Evolutionary conservation across 1,284 basidiomycete species (phyloP), one percentile per base, ranked within the genome.

Genomic region (Ustilago loliicola): DNA sequence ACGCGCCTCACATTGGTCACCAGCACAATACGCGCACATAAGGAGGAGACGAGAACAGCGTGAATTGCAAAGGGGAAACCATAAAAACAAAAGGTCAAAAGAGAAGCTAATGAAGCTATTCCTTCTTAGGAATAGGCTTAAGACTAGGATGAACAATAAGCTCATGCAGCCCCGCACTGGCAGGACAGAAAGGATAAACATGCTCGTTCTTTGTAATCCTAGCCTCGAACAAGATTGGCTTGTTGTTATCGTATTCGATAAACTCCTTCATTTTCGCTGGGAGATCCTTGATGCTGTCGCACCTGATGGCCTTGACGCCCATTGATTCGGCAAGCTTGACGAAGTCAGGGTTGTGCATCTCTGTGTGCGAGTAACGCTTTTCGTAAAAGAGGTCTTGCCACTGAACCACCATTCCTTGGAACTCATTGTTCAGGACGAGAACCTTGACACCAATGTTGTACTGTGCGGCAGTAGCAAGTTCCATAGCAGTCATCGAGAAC

Each of bases 321-420:
- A 98, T 98, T 4, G 94, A 89, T 83, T 92, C 89, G 21, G 95
- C 94, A 50, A 99, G 91, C 80, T 91, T 90, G 83, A 95, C 90
- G 87, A 98, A 98, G 88, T 98, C 92, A 17, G 96, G 96, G 89
- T 98, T 98, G 64, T 88, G 91, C 95, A 98, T 98, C 72, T 89
- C 88, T 7, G 96, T 97, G 88, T 98, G 95, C 32, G 95, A 95
- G 88, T 98, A 96, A 40, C 96, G 91, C 53, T 91, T 90, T 72
- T 96, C 93, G 88, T 98, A 98, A 90, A 98, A 98, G 17, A 98
- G 90, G 87, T 98, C 82, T 92, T 98, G 96, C 96, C 96, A 98
- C 89, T 99, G 96, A 59, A 95, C 89, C 21, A 98, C 96, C 96
- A 99, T 98, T 64, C 96, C 96, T 61, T 84, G 83, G 68, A 80